Percentiles rank a stretch among this genome's conserved stretches.
phyloP scores from a whole-genome alignment of 768 basidiomycete species.

The Lentinula detonsa region DNA sequence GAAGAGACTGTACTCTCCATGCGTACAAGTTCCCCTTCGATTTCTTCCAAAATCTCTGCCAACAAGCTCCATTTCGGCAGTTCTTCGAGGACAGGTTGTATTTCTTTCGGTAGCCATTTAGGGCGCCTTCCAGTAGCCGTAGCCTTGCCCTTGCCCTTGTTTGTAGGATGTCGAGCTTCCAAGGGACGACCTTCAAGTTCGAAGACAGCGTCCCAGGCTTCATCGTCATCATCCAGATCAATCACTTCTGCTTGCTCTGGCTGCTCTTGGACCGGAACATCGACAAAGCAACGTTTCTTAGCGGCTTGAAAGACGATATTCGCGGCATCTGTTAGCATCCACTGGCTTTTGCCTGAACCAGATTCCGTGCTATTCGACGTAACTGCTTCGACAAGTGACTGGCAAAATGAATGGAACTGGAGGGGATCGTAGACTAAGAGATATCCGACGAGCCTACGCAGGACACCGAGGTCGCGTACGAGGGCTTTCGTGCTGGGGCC shows the following conservation, averaged over 20 bases:
- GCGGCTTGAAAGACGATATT: slow-evolving; percentile 68
- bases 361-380: slow-evolving; percentile 24
- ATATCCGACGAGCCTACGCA: slow-evolving; percentile 82
- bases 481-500: slow-evolving; percentile 89
- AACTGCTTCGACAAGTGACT: slow-evolving; percentile 74
- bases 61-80: slow-evolving; percentile 91
- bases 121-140: slow-evolving; percentile 24
- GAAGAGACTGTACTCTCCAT: slow-evolving; percentile 34
- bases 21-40: slow-evolving; percentile 78
- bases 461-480: slow-evolving; percentile 79
- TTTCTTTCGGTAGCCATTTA: slow-evolving; percentile 66
- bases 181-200: slow-evolving; percentile 42
- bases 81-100: slow-evolving; percentile 89
- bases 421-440: slow-evolving; percentile 88
- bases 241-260: slow-evolving; percentile 23
- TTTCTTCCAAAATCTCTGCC: slow-evolving; percentile 81
- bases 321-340: slow-evolving; percentile 92
- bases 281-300: slow-evolving; percentile 2
- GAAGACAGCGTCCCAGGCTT: slow-evolving; percentile 70
- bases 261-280: slow-evolving; percentile 12
- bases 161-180: neutral
- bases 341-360: slow-evolving; percentile 60
- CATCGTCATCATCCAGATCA: slow-evolving; percentile 49
- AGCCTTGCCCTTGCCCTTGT: neutral
- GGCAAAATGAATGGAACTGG: slow-evolving; percentile 87